Evolutionary conservation across 768 basidiomycete genomes (phyloP).

Genomic region (Lanmaoa rubissima): DNA sequence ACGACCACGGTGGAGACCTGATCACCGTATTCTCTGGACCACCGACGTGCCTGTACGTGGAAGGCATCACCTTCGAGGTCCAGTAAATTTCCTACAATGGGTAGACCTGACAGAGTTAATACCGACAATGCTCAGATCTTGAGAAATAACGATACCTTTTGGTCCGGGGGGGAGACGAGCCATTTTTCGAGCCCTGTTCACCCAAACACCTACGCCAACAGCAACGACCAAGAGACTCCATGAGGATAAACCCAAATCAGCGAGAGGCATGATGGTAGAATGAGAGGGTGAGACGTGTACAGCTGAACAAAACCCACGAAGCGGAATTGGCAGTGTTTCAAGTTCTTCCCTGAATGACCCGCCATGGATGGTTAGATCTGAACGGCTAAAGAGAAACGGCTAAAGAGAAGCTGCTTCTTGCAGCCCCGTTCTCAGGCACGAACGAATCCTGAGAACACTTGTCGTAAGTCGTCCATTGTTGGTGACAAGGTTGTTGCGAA

Average conservation of each 20-base stretch:
- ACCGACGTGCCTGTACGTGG: neutral
- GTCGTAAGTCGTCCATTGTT: neutral
- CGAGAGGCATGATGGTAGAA: neutral
- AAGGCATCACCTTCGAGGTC: neutral
- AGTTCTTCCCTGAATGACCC: too few relatives aligned
- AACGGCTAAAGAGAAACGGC: neutral
- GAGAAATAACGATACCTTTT: neutral
- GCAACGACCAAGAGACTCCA: neutral
- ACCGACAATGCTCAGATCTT: neutral
- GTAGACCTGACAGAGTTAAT: neutral
- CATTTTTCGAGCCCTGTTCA: neutral
- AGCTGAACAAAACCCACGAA: neutral
- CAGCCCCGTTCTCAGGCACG: neutral
- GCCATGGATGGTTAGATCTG: neutral
- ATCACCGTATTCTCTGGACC: constrained; percentile 1
- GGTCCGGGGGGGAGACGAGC: constrained; percentile 1
- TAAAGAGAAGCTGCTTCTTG: neutral
- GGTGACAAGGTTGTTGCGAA: too few relatives aligned
- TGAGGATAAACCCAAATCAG: neutral
- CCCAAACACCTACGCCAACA: neutral
- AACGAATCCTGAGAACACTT: neutral
- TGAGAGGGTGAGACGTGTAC: neutral
- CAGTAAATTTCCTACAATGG: neutral
- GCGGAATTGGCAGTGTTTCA: neutral
- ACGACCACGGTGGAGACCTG: neutral